Percentiles rank a stretch among this genome's conserved stretches.
These are phyloP conservation scores for Pestalotiopsis sp. DNA, from an alignment of 2,329 filamentous ascomycete species.

Conservation along the genomic window DNA sequence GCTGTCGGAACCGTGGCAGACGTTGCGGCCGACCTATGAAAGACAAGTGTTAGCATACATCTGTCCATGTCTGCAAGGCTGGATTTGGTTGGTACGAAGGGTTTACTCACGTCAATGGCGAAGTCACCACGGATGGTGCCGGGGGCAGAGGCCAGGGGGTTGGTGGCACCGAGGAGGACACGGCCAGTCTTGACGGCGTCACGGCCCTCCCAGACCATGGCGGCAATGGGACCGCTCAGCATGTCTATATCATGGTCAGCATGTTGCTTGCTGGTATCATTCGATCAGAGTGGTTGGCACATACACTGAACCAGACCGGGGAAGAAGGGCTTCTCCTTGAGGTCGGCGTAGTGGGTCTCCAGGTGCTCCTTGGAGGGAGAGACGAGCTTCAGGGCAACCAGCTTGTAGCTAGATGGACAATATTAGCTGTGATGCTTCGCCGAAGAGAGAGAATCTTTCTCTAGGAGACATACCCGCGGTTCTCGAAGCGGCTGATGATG, in stretches of 20 bases:
- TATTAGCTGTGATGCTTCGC: neutral
- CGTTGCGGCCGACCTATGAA: conserved; percentile 80
- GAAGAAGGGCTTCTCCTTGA: conserved; percentile 97
- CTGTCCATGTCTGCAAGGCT: neutral
- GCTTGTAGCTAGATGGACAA: conserved; percentile 76
- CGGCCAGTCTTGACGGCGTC: conserved; percentile 99
- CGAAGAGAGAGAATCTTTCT: neutral
- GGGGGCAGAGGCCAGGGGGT: conserved; percentile 90
- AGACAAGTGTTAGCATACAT: neutral
- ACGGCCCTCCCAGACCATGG: conserved; percentile 99
- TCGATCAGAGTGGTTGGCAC: conserved; percentile 34
- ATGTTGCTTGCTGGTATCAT: neutral
- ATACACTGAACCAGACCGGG: conserved; percentile 86
- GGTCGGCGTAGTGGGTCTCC: conserved; percentile 93
- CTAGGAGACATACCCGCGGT: conserved; percentile 70
- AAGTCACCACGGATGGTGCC: conserved; percentile 95
- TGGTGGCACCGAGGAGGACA: conserved; percentile 96
- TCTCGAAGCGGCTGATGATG: conserved; percentile 98
- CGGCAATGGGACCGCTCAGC: conserved; percentile 93
- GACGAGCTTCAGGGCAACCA: conserved; percentile 94
- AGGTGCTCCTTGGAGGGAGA: conserved; percentile 91
- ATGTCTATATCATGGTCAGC: conserved; percentile 72
- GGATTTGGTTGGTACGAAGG: conserved; percentile 16
- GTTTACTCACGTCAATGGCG: conserved; percentile 62
- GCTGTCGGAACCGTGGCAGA: conserved; percentile 98